Conservation (phyloP, 257 asterid species). For the Fraxinus americana region DNA sequence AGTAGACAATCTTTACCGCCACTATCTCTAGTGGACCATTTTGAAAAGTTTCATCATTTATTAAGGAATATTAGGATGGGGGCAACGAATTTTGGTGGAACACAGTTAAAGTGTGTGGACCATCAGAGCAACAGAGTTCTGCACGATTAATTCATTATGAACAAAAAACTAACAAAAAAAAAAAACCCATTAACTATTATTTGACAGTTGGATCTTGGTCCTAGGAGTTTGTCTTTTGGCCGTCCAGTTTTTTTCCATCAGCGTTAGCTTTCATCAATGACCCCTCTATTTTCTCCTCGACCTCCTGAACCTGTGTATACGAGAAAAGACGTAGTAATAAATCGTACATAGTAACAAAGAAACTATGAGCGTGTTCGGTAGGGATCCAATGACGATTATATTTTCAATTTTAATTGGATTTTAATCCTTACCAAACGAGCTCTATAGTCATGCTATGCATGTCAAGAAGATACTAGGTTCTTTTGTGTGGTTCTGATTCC, state of each 20-base stretch:
- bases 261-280: constrained; percentile 10
- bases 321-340: background rate
- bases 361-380: too few relatives aligned
- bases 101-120: too few relatives aligned
- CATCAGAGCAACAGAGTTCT: too few relatives aligned
- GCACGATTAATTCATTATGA: too few relatives aligned
- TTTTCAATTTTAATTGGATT: too few relatives aligned
- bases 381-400: too few relatives aligned
- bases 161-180: too few relatives aligned
- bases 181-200: background rate
- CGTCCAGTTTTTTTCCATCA: background rate
- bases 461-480: too few relatives aligned
- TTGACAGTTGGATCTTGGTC: background rate
- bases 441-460: too few relatives aligned
- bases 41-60: background rate
- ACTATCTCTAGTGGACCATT: background rate
- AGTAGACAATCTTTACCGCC: background rate
- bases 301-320: constrained; percentile 31
- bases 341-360: background rate
- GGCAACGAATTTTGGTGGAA: too few relatives aligned
- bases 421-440: too few relatives aligned
- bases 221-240: too few relatives aligned
- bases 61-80: background rate
- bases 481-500: background rate
- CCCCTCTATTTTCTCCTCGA: constrained; percentile 34